phyloP scores from a whole-genome alignment of 345 rosid species.

The Rhizophora apiculata region DNA sequence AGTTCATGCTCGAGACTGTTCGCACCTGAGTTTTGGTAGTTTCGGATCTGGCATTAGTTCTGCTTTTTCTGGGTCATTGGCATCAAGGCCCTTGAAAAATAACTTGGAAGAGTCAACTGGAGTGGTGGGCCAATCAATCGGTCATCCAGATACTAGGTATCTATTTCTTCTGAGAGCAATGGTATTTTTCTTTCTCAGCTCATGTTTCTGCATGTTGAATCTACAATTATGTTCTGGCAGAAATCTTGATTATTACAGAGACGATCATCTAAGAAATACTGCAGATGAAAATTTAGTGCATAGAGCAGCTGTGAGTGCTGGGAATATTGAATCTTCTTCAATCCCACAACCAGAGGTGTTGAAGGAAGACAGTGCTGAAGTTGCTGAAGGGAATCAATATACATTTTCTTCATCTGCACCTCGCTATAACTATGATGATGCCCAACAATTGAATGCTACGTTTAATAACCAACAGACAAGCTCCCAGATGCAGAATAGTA shows the following conservation, averaged over 20 bases:
- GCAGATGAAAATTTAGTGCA: conserved; percentile 55
- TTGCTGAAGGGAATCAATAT: conserved; percentile 63
- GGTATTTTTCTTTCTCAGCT: neutral
- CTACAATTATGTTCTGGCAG: conserved; percentile 33
- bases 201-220: neutral
- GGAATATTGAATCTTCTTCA: conserved; percentile 55
- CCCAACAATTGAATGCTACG: conserved; percentile 57
- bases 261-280: conserved; percentile 57
- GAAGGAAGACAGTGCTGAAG: conserved; percentile 63
- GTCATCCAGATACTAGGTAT: conserved; percentile 67
- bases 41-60: conserved; percentile 65
- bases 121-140: conserved; percentile 43
- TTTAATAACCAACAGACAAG: conserved; percentile 55
- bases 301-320: conserved; percentile 41
- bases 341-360: conserved; percentile 58
- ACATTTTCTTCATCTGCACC: conserved; percentile 60
- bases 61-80: conserved; percentile 44
- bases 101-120: conserved; percentile 61
- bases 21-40: conserved; percentile 95
- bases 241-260: conserved; percentile 68
- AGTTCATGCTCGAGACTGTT: conserved; percentile 75
- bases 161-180: neutral
- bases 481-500: conserved; percentile 65
- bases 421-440: conserved; percentile 60
- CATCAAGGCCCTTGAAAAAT: conserved; percentile 51